phyloP scores from a whole-genome alignment of 1,284 basidiomycete species.

The Rhodotorula mucilaginosa region DNA sequence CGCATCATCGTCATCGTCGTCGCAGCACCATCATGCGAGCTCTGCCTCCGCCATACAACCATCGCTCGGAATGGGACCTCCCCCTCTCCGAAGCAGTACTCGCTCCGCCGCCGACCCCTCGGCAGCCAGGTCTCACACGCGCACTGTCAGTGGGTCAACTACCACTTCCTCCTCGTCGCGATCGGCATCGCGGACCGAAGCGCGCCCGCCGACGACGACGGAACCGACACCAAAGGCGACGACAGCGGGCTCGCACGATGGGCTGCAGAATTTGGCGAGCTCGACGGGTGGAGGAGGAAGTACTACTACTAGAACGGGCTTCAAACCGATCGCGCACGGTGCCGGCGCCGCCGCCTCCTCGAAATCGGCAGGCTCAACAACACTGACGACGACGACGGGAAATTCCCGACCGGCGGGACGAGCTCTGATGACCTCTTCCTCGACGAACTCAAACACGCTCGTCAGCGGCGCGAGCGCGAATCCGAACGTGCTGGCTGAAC shows the following conservation, averaged over 20 bases:
- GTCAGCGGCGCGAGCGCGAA: not conserved
- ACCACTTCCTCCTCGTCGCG: constrained; percentile 8
- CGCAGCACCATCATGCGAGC: not conserved
- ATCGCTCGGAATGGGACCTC: not conserved
- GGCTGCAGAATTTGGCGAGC: constrained; percentile 1
- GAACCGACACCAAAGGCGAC: not conserved
- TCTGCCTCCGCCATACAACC: not conserved
- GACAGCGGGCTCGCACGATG: too few relatives aligned
- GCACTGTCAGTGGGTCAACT: constrained; percentile 2
- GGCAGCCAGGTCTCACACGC: not conserved
- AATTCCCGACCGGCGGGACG: not conserved
- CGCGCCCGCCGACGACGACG: not conserved
- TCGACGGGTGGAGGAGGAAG: not conserved
- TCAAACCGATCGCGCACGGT: constrained; percentile 14
- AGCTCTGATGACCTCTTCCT: not conserved
- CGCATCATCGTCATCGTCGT: constrained; percentile 2
- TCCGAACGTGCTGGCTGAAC: not conserved
- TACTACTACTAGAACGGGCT: not conserved
- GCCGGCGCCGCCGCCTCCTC: not conserved
- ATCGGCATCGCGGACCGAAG: constrained; percentile 9
- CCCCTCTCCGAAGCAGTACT: not conserved
- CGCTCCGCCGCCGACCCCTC: not conserved
- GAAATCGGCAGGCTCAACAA: not conserved
- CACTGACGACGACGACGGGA: not conserved
- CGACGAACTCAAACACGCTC: not conserved